Base-by-base conservation (phyloP, 441 rosid genomes). In the Gossypium schwendimanii region DNA sequence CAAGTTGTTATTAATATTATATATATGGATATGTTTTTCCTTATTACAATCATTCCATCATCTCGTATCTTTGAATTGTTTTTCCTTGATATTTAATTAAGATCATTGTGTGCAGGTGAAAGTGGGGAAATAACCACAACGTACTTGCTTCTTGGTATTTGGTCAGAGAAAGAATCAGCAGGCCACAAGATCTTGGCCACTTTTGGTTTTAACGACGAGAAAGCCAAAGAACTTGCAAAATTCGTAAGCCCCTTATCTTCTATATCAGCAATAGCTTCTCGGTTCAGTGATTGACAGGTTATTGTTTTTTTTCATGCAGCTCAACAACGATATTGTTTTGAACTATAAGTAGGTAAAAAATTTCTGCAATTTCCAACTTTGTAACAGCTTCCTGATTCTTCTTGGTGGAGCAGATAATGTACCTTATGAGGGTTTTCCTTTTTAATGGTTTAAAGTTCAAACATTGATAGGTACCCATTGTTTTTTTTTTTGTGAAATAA, bases 151-250 rank as follows among this genome's bases (percentile, higher is more conserved):
- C 86, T 90, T 50, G 97, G 98, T 63, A 78, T 94, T 69, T 92
- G 98, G 97, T 81, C 87, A 36, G 89, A 94, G 71, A 77, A 75
- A 73, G 87, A 87, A 15, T 92, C 98, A 33, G 97, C 97, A 62
- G 97, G 87, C 77, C 91, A 83, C 79, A 75, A 66, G 73, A 79
- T 92, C 73, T 63, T 94, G 78, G 90, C 82, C 18, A 69, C 63
- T 60, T 78, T 91, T 2, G 97, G 98, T 15, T 90, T 94, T 64
- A 84, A 84, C 8, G 93, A 94, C 47, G 91, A 90, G 82, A 90
- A 87, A 76, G 96, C 90, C 21, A 73, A 86, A 75, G 90, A 91
- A 77, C 74, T 94, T 7, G 79, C 76, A n/a, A 54, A 54, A 18
- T 54, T 7, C 12, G 59, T 54, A 54, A 20, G 59, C 20, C 18